Evolutionary conservation across 768 basidiomycete genomes (phyloP), one percentile per base, ranked within the genome.

Genomic region (Leucocoprinus birnbaumii): DNA sequence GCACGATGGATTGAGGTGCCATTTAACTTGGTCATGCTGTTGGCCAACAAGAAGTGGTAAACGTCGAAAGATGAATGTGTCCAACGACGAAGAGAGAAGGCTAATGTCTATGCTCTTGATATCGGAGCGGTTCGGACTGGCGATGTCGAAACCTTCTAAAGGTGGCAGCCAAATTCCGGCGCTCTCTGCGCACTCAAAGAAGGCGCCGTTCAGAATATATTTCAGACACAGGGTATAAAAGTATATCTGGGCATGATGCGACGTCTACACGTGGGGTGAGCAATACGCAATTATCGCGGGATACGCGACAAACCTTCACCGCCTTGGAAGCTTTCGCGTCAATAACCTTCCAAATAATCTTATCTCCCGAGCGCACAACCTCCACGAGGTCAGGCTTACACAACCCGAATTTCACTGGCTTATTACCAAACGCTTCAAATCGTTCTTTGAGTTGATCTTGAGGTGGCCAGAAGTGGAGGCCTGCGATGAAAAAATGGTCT

Each of bases 1-100:
- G 56, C 80, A 81, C 6, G 76, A 63, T 6, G 80, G 77, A 35
- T 81, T 81, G 43, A 75, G 73, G 61, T 80, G 78, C 78, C 78
- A 80, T 25, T 69, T 64, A 38, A 78, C 69, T 11, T 69, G 59
- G 14, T 70, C 66, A 9, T 61, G 61, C n/a, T 67, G 66, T 3
- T 63, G 56, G 2, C 63, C 63, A 9, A 82, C 60, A 11, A 79
- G 65, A 55, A 63, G 61, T 22, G 80, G 79, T 16, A 82, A 66
- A 16, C 68, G 68, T 26, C 67, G 66, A 59, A 80, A 82, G 31
- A 82, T 55, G 54, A 79, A 73, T 4, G 66, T 59, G 47, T 78
- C 70, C 2, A 82, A 57, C 6, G 79, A 71, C 1, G 72, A 67
- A 1, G 73, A 65, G 18, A 80, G 65, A 16, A 77, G 68, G 1